Percentiles rank a stretch among this genome's conserved stretches.
These are phyloP conservation scores for Eleusine indica DNA, from an alignment of 176 grass and related monocot genomes.

Conservation along the genomic window DNA sequence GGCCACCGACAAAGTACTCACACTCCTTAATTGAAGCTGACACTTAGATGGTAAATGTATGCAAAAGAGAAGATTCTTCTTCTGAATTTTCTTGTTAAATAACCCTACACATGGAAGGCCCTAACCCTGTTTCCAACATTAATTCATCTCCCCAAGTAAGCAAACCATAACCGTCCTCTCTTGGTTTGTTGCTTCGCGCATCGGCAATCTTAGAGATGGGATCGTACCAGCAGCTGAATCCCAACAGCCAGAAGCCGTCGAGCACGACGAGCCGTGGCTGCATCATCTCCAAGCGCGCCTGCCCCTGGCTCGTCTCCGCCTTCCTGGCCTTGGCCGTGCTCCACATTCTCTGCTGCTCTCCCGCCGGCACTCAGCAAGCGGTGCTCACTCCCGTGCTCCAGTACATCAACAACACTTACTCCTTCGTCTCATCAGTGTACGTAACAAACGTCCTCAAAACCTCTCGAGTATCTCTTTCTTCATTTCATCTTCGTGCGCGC, in stretches of 20 bases:
- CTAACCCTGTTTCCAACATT: background rate
- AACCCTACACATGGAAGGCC: background rate
- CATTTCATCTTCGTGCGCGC: background rate
- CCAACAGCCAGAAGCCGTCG: background rate
- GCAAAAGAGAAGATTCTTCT: background rate
- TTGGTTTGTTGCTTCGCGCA: background rate
- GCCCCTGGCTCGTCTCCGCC: slow-evolving; percentile 22
- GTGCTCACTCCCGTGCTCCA: slow-evolving; percentile 15
- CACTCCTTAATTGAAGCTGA: background rate
- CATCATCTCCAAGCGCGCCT: background rate
- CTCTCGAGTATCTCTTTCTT: background rate
- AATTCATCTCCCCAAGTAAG: background rate
- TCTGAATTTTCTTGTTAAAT: background rate
- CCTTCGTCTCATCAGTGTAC: slow-evolving; percentile 18
- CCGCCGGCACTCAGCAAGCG: background rate
- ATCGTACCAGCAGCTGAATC: background rate
- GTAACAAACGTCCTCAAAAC: background rate
- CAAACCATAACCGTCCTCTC: background rate
- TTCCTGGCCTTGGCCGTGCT: slow-evolving; percentile 29
- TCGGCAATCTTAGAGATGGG: background rate
- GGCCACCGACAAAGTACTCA: background rate
- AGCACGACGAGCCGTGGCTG: background rate
- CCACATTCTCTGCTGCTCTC: slow-evolving; percentile 34
- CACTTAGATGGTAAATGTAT: background rate
- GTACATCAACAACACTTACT: slow-evolving; percentile 35